Evolutionary conservation across 2,329 filamentous ascomycete species (phyloP).

Genomic region (Colletotrichum incanum): DNA sequence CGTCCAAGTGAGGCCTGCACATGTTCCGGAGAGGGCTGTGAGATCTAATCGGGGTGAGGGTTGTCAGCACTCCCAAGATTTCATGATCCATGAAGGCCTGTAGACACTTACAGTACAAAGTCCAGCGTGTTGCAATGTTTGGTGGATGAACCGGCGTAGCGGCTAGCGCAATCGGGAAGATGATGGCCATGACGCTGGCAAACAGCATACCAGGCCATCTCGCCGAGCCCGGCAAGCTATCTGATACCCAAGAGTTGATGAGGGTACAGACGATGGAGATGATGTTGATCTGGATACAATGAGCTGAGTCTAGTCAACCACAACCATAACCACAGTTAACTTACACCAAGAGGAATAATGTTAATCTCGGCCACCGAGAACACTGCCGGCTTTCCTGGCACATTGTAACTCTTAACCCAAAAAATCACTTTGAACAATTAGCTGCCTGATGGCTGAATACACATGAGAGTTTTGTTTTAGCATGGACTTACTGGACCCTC

Average conservation of each 20-base stretch:
- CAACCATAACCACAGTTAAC: constrained; percentile 8
- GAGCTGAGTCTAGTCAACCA: constrained; percentile 1
- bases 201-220: constrained; percentile 50
- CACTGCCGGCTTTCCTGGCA: constrained; percentile 40
- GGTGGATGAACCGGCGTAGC: constrained; percentile 47
- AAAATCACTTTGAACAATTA: constrained; percentile 46
- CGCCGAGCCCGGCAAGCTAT: constrained; percentile 46
- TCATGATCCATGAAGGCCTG: not conserved
- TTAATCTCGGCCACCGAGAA: constrained; percentile 49
- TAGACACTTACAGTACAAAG: constrained; percentile 45
- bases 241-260: constrained; percentile 48
- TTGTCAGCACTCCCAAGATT: not conserved
- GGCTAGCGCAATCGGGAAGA: constrained; percentile 47
- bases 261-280: constrained; percentile 46
- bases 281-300: constrained; percentile 45
- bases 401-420: constrained; percentile 50
- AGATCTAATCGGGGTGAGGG: constrained; percentile 38
- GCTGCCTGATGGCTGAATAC: too few species aligned
- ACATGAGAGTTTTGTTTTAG: too few species aligned
- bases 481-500: constrained; percentile 45
- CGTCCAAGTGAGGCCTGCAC: constrained; percentile 48
- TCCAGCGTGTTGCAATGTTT: constrained; percentile 45
- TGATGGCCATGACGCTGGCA: constrained; percentile 45
- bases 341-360: constrained; percentile 48
- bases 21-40: constrained; percentile 44